Conservation (phyloP, 495 filamentous ascomycete species). For the Penicillium parvum region DNA sequence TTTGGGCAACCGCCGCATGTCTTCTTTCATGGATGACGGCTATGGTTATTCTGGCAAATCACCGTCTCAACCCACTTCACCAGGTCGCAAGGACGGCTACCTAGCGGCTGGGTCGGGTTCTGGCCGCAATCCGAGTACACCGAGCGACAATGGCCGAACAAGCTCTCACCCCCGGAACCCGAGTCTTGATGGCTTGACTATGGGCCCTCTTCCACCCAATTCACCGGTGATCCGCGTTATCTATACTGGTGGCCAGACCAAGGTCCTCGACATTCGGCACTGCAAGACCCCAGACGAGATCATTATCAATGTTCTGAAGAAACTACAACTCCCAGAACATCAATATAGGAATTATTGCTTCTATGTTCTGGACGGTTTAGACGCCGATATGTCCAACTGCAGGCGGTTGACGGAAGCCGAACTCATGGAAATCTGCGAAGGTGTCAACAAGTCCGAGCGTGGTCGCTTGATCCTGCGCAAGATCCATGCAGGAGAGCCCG, state of each 20-base stretch:
- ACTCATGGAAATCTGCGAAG: conserved; percentile 73
- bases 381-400: conserved; percentile 72
- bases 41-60: conserved; percentile 42
- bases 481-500: conserved; percentile 81
- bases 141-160: conserved; percentile 38
- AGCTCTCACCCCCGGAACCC: conserved; percentile 53
- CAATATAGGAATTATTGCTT: conserved; percentile 79
- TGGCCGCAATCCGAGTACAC: conserved; percentile 44
- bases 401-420: conserved; percentile 78
- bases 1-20: conserved; percentile 67
- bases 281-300: conserved; percentile 90
- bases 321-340: conserved; percentile 70
- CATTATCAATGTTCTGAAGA: conserved; percentile 76
- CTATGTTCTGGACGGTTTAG: conserved; percentile 76
- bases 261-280: conserved; percentile 82
- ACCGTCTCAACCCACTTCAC: conserved; percentile 64
- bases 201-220: conserved; percentile 72
- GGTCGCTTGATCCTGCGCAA: conserved; percentile 86
- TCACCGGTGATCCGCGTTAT: conserved; percentile 87
- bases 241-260: conserved; percentile 82
- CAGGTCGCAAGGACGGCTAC: conserved; percentile 50
- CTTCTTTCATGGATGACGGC: conserved; percentile 55
- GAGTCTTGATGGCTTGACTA: conserved; percentile 74
- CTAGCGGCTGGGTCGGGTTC: conserved; percentile 47
- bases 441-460: conserved; percentile 62